These are phyloP conservation scores for Rhexocercosporidium sp. DNA, from an alignment of 2,329 filamentous ascomycete species.

Conservation along the genomic window DNA sequence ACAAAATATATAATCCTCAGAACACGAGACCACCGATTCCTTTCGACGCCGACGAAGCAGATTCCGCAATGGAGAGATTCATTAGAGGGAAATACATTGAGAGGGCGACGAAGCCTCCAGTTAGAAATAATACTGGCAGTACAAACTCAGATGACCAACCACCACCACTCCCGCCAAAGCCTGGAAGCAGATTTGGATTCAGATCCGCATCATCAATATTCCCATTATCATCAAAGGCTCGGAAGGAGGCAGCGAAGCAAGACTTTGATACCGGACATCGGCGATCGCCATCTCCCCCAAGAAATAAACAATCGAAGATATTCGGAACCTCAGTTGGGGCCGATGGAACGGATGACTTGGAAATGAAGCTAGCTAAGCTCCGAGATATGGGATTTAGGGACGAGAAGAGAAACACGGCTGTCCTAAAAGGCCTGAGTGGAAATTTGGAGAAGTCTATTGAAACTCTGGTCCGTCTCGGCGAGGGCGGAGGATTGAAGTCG, in stretches of 20 bases:
- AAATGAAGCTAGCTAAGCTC: slow-evolving; percentile 77
- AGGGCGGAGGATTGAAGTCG: slow-evolving; percentile 54
- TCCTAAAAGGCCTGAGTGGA: slow-evolving; percentile 82
- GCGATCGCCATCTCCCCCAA: slow-evolving; percentile 36
- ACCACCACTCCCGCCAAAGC: slow-evolving; percentile 65
- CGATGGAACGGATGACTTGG: slow-evolving; percentile 61
- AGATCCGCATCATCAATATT: slow-evolving; percentile 65
- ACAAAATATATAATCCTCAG: slow-evolving; percentile 87
- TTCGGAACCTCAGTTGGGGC: slow-evolving; percentile 72
- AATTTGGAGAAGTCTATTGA: slow-evolving; percentile 88
- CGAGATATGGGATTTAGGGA: slow-evolving; percentile 93
- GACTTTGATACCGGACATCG: slow-evolving; percentile 26
- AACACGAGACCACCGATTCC: slow-evolving; percentile 84
- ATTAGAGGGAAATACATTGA: slow-evolving; percentile 92
- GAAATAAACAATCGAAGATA: slow-evolving; percentile 64
- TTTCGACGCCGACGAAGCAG: slow-evolving; percentile 88
- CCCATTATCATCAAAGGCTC: slow-evolving; percentile 55
- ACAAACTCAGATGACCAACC: slow-evolving; percentile 57
- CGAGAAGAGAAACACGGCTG: slow-evolving; percentile 77
- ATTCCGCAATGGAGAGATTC: slow-evolving; percentile 93
- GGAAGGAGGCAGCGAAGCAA: slow-evolving; percentile 33
- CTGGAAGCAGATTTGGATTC: slow-evolving; percentile 65
- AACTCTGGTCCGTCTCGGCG: slow-evolving; percentile 80
- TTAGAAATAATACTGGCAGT: slow-evolving; percentile 48
- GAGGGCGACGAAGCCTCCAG: slow-evolving; percentile 51